Evolutionary conservation across 1,284 basidiomycete genomes (phyloP).

Genomic region (Moesziomyces sp.): DNA sequence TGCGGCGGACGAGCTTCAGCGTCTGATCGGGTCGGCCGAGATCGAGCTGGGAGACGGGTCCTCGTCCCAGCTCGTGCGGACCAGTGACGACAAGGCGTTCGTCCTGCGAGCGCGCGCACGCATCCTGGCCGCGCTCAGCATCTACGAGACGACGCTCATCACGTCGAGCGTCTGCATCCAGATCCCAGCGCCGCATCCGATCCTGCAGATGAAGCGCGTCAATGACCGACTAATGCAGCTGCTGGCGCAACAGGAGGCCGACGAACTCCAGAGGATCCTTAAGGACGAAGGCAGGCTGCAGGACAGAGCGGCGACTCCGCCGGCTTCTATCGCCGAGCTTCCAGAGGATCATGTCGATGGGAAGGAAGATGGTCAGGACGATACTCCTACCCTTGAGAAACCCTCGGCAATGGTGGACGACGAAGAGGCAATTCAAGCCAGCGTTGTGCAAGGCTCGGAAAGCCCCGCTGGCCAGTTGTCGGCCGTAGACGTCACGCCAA

Average conservation of each 20-base stretch:
- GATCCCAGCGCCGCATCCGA: conserved; percentile 51
- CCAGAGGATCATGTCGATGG: conserved; percentile 2
- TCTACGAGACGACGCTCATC: conserved; percentile 55
- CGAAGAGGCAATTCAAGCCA: background rate
- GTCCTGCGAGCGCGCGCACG: conserved; percentile 34
- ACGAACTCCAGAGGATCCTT: conserved; percentile 48
- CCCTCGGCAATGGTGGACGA: background rate
- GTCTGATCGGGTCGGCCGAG: conserved; percentile 10
- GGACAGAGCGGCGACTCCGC: conserved; percentile 20
- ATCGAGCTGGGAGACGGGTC: conserved; percentile 15
- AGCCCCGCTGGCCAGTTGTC: conserved; percentile 19
- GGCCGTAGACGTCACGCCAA: conserved; percentile 18
- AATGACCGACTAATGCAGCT: conserved; percentile 51
- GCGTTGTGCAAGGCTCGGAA: background rate
- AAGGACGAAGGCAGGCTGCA: conserved; percentile 45
- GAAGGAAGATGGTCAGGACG: background rate
- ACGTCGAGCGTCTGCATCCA: conserved; percentile 56
- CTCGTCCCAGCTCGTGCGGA: conserved; percentile 20
- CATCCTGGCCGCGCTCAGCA: conserved; percentile 44
- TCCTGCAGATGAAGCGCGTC: conserved; percentile 51
- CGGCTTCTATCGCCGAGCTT: conserved; percentile 26
- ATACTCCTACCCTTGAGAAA: conserved; percentile 11
- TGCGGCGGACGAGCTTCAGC: conserved; percentile 37
- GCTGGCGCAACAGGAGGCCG: conserved; percentile 38
- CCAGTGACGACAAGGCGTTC: conserved; percentile 27